These are phyloP conservation scores for Metarhizium robertsii DNA, from an alignment of 2,329 filamentous ascomycete genomes.

Conservation along the genomic window DNA sequence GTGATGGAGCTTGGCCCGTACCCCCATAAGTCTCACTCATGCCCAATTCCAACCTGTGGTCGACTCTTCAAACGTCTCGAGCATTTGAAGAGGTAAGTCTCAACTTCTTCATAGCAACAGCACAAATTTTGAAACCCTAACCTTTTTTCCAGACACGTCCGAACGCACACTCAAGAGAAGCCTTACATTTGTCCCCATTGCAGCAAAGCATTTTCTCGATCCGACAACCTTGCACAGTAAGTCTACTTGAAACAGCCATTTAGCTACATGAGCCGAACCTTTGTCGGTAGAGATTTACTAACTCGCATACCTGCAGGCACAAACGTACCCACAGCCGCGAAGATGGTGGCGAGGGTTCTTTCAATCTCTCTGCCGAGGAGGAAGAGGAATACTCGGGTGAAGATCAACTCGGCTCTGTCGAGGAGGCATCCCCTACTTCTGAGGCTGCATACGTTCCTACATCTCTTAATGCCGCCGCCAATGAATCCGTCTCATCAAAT, in stretches of 20 bases:
- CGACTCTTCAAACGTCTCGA: constrained; percentile 98
- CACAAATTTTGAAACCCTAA: neutral
- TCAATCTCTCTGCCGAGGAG: constrained; percentile 69
- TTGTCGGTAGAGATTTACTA: neutral
- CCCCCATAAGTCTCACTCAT: constrained; percentile 95
- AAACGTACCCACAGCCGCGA: constrained; percentile 64
- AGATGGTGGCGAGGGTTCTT: constrained; percentile 47
- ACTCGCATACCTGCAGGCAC: constrained; percentile 51
- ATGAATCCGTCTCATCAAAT: constrained; percentile 15
- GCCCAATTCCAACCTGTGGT: constrained; percentile 96
- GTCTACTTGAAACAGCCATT: constrained; percentile 23
- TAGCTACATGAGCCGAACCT: neutral
- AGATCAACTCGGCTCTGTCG: constrained; percentile 71
- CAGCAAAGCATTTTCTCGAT: constrained; percentile 97
- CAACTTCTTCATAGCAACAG: constrained; percentile 11
- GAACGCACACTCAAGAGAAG: constrained; percentile 98
- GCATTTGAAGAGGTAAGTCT: constrained; percentile 92
- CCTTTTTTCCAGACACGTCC: constrained; percentile 74
- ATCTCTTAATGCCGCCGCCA: constrained; percentile 38
- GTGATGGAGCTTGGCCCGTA: constrained; percentile 96
- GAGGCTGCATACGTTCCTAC: constrained; percentile 52
- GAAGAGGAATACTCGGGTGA: constrained; percentile 77
- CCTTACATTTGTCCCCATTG: constrained; percentile 96
- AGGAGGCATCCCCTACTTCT: constrained; percentile 67
- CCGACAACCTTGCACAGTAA: constrained; percentile 98